These are phyloP conservation scores for Dactylellina cionopaga DNA, from an alignment of 2,329 filamentous ascomycete species.

Conservation along the genomic window DNA sequence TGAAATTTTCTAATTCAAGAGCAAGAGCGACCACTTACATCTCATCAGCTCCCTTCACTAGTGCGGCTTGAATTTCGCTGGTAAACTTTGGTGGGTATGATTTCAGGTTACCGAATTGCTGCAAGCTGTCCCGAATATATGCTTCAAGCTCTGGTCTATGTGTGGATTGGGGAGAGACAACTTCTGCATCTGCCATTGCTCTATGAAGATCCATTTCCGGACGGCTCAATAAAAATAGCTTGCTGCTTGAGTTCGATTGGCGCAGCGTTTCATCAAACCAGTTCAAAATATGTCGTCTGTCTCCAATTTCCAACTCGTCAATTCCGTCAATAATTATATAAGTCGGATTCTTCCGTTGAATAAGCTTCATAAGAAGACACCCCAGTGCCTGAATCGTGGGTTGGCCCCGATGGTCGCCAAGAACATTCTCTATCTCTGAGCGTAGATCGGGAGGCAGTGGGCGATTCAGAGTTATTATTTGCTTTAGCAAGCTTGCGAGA, in stretches of 20 bases:
- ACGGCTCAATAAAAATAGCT: constrained; percentile 9
- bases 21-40: constrained; percentile 9
- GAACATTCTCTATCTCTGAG: not conserved
- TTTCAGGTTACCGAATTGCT: constrained; percentile 11
- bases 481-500: constrained; percentile 4
- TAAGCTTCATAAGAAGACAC: not conserved
- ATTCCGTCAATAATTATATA: constrained; percentile 5
- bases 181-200: not conserved
- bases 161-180: constrained; percentile 8
- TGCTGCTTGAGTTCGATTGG: not conserved
- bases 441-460: not conserved
- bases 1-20: constrained; percentile 7
- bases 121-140: constrained; percentile 7
- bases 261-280: constrained; percentile 4
- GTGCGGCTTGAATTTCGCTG: constrained; percentile 7
- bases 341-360: not conserved
- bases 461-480: constrained; percentile 4
- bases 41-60: constrained; percentile 4
- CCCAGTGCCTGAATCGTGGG: not conserved
- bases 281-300: constrained; percentile 14
- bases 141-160: constrained; percentile 9
- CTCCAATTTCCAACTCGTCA: constrained; percentile 8
- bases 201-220: constrained; percentile 9
- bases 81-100: not conserved
- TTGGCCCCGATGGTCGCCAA: not conserved